Base-by-base conservation (phyloP, 2,329 filamentous ascomycete genomes). In the Aspergillus ruber region DNA sequence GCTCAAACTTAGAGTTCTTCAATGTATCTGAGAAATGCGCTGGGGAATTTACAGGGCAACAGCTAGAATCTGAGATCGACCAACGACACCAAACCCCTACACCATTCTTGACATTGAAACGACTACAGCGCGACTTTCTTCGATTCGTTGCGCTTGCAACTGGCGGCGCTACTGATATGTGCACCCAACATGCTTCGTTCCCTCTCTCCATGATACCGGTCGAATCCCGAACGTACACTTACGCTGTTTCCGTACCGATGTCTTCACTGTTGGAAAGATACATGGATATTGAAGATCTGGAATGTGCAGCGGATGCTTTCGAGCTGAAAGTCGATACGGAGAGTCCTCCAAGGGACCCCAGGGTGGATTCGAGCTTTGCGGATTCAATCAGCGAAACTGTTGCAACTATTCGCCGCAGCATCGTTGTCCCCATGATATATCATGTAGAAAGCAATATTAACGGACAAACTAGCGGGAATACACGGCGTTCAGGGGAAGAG, bases 1-100 rank as follows among this genome's bases (percentile, higher is more conserved):
- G 83, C 60, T 84, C 83, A 9, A 89, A 87, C 55, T 79, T 85
- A 52, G 86, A 90, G 59, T 90, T 88, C 63, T 88, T 83, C 71
- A 89, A 89, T 56, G 71, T 86, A 13, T 83, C 83, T 2, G 84
- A 88, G 59, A 72, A 68, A 40, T 58, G 25, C 47, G 47, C 55
- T 15, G 62, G 61, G 4, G 60, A 68, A 39, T 60, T 49, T 7
- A 36, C 44, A 3, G 36, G 29, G 44, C 56, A 62, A 1, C 57
- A 63, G 1, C 59, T 63, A 6, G 56, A 61, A 2, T 51, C 56
- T 3, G 63, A 69, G 13, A 52, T 62, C 6, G 68, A 67, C 45
- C 63, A 66, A 48, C 64, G 70, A 45, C 68, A 70, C 1, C 71
- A 64, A 35, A 55, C 65, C 0, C 57, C 74, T 0, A 77, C 80